Percentiles rank a stretch among this genome's conserved stretches.
Conservation (phyloP, 495 filamentous ascomycete species). For the Melanomma pulvis-pyrius region DNA sequence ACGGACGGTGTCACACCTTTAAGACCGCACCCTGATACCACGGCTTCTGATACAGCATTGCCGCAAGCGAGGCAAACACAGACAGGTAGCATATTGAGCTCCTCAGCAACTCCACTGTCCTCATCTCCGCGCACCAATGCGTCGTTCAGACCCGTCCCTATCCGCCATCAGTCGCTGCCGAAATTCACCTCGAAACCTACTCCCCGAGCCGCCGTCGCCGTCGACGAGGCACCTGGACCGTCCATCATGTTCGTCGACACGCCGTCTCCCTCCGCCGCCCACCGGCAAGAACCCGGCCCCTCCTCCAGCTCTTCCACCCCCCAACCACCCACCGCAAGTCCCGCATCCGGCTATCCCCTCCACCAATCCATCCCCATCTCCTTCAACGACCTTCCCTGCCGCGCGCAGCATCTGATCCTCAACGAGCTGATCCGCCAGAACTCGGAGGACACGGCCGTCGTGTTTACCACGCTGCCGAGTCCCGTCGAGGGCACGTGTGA, state of each 20-base stretch:
- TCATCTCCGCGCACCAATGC: not conserved
- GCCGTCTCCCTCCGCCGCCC: slow-evolving; percentile 41
- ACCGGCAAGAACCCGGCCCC: slow-evolving; percentile 19
- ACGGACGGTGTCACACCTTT: slow-evolving; percentile 23
- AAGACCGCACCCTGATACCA: slow-evolving; percentile 26
- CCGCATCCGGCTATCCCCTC: slow-evolving; percentile 50
- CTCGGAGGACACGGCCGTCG: slow-evolving; percentile 72
- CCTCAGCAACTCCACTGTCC: not conserved
- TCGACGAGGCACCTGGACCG: slow-evolving; percentile 62
- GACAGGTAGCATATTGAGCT: not conserved
- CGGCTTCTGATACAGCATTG: slow-evolving; percentile 32
- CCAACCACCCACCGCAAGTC: not conserved
- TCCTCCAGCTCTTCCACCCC: slow-evolving; percentile 1
- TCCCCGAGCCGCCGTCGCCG: slow-evolving; percentile 69
- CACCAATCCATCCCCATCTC: slow-evolving; percentile 66
- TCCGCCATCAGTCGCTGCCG: slow-evolving; percentile 49
- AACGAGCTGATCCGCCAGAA: slow-evolving; percentile 79
- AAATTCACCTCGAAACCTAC: slow-evolving; percentile 75
- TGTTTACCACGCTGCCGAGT: slow-evolving; percentile 81
- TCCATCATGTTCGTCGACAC: slow-evolving; percentile 77
- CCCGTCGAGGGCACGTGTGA: slow-evolving; percentile 73
- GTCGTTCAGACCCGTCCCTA: slow-evolving; percentile 54
- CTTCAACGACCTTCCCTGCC: slow-evolving; percentile 83
- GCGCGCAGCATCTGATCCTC: slow-evolving; percentile 80
- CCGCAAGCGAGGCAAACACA: not conserved